A percentile compares a stretch with the other conserved stretches of the same genome.
Conservation (phyloP, 164 flowering plant species). For the Euptelea pleiosperma region DNA sequence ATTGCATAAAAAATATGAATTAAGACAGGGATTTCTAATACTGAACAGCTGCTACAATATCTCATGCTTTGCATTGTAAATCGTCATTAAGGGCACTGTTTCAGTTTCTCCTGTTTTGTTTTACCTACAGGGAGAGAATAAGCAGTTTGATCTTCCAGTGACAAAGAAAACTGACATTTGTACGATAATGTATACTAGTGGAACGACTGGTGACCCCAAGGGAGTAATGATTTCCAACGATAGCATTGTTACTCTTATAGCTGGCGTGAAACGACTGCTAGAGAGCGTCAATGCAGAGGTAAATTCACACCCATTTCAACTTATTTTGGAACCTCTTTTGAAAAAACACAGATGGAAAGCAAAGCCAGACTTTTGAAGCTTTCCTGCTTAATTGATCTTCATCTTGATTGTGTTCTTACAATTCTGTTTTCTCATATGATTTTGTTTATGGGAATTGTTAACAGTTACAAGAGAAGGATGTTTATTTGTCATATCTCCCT, state of each 20-base stretch:
- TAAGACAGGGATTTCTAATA: too few species aligned
- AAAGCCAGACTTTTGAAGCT: too few species aligned
- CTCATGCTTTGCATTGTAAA: background rate
- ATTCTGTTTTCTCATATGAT: background rate
- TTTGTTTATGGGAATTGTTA: conserved; percentile 11
- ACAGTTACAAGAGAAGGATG: conserved; percentile 67
- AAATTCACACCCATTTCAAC: conserved; percentile 14
- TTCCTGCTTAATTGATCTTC: background rate
- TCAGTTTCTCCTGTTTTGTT: background rate
- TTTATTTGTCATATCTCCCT: conserved; percentile 88
- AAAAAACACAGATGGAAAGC: too few species aligned
- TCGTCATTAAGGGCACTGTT: conserved; percentile 2
- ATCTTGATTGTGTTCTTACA: background rate
- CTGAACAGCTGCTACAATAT: background rate
- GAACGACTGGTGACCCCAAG: conserved; percentile 98
- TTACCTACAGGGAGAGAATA: conserved; percentile 51
- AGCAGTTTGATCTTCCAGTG: conserved; percentile 61
- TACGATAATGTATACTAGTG: conserved; percentile 98
- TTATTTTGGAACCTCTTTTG: too few species aligned
- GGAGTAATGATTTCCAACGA: conserved; percentile 87
- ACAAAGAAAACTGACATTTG: conserved; percentile 70
- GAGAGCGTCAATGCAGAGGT: conserved; percentile 64
- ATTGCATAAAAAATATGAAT: too few species aligned
- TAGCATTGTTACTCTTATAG: conserved; percentile 63
- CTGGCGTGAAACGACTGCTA: conserved; percentile 63